Base-by-base conservation (phyloP, 1,139 yeast genomes). In the Pichia terricola region DNA sequence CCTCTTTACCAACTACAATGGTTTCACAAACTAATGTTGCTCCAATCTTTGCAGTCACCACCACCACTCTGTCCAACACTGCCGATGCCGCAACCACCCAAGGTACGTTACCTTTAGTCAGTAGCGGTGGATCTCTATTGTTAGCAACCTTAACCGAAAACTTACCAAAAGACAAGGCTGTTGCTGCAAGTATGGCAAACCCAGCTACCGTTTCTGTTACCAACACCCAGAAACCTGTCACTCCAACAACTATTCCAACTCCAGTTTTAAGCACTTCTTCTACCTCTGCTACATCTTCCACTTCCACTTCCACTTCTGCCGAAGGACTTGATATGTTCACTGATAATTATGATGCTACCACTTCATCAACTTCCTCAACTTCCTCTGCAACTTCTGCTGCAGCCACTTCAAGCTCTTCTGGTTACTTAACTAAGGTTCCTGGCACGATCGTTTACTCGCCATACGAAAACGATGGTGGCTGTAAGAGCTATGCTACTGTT, bases 391-490 rank as follows among this genome's bases (percentile, higher is more conserved):
- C 51, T 26, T 25, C 54, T 2, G 34, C 47, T 10, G 30, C 51
- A 25, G 4, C 52, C n/a, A 30, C 47, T 5, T 26, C 48, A 7
- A 35, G 44, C 26, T 35, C 50, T 25, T 37, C 45, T 9, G 50
- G 56, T 9, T 55, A 45, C 50, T 37, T 55, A 26, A 48, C 56
- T 6, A 49, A 52, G 32, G 42, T 47, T 25, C 66, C 66, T 44
- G 43, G 52, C 16, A 55, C 59, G 2, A 54, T 62, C 42, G 65
- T 60, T 37, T 88, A 88, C 70, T 81, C 91, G 34, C 96, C 96
- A 33, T 88, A 86, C 67, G 72, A 74, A 46, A 64, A 76, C 58
- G 79, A 77, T 56, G 75, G 81, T 33, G 53, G 75, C 3, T 88
- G 96, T 66, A 88, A 85, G 60, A 68, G 67, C 47, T 64, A 70